A percentile compares a stretch with the other conserved stretches of the same genome.
Evolutionary conservation across 2,329 filamentous ascomycete genomes (phyloP).

Genomic region (Talaromyces atroroseus): DNA sequence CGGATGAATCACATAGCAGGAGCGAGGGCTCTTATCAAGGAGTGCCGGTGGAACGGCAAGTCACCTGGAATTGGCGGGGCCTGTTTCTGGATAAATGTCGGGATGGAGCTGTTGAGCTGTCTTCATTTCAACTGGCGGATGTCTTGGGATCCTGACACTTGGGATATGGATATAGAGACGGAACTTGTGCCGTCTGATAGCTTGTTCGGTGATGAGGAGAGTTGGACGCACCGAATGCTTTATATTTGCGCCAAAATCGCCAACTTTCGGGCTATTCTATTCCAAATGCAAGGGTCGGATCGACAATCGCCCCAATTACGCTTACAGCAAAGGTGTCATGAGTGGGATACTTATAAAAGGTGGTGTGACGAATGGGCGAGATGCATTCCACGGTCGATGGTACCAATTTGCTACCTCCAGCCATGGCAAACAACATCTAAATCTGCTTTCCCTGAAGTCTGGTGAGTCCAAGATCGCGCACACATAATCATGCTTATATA

Average conservation of each 20-base stretch:
- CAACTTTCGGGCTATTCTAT: conserved; percentile 71
- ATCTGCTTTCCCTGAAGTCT: conserved; percentile 80
- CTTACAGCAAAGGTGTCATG: conserved; percentile 59
- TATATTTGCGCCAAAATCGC: conserved; percentile 83
- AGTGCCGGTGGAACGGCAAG: conserved; percentile 80
- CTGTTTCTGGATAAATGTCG: conserved; percentile 92
- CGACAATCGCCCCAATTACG: conserved; percentile 55
- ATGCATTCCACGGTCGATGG: conserved; percentile 77
- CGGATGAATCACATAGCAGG: conserved; percentile 88
- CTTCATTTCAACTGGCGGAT: conserved; percentile 81
- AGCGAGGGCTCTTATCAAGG: conserved; percentile 77
- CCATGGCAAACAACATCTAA: conserved; percentile 61
- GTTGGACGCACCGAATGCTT: conserved; percentile 83
- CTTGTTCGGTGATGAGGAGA: conserved; percentile 62
- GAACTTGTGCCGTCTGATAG: conserved; percentile 45
- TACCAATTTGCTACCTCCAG: conserved; percentile 72
- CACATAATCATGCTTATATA: background rate
- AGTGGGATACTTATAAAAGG: conserved; percentile 76
- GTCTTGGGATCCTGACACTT: conserved; percentile 83
- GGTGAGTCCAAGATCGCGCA: too few species aligned
- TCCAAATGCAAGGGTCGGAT: conserved; percentile 56
- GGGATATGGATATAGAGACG: conserved; percentile 79
- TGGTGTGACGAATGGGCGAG: conserved; percentile 79
- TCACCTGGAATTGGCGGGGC: conserved; percentile 74
- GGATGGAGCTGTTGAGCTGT: conserved; percentile 84